Evolutionary conservation across 106 monocot species (phyloP), one percentile per base, ranked within the genome.

Genomic region (Cymbidium sinense): DNA sequence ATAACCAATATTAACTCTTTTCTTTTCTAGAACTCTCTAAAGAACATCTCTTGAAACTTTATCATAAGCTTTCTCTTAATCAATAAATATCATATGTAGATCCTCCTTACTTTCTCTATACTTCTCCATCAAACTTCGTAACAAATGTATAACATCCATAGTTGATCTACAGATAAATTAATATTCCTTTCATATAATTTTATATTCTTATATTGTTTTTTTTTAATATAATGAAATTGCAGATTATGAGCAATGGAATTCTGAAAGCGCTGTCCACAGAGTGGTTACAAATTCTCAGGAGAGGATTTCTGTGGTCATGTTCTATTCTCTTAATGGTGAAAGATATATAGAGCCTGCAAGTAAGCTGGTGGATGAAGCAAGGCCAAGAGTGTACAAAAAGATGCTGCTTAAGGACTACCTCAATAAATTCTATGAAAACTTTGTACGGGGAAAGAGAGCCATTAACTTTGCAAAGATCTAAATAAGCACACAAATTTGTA

Each of bases 201-300:
- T 41, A 0, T 41, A 41, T 41, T 41, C 6, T 41, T n/a, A n/a
- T n/a, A n/a, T n/a, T n/a, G n/a, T n/a, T n/a, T n/a, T n/a, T n/a
- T n/a, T n/a, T n/a, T n/a, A 39, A 39, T n/a, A 4, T 39, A 67
- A 13, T 17, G 29, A 34, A 52, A 27, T 12, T 79, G 79, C 83
- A 86, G 88, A 81, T 88, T 35, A 88, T 88, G 82, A 85, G 85
- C 80, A 88, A 88, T 77, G 88, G 82, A 44, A 82, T 71, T 35
- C 82, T 85, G 33, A 88, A 80, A 82, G 82, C 37, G 85, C 88
- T 18, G 51, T 82, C 39, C 88, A 88, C 28, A 72, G 88, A 30
- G 88, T 84, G 62, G 88, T 85, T 19, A 74, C 85, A 30, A 82
- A 64, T 28, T 33, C 76, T 18, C 50, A 69, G 25, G 82, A 82